These are phyloP conservation scores for Camellia japonica DNA, from an alignment of 148 eudicot genomes.

Conservation along the genomic window DNA sequence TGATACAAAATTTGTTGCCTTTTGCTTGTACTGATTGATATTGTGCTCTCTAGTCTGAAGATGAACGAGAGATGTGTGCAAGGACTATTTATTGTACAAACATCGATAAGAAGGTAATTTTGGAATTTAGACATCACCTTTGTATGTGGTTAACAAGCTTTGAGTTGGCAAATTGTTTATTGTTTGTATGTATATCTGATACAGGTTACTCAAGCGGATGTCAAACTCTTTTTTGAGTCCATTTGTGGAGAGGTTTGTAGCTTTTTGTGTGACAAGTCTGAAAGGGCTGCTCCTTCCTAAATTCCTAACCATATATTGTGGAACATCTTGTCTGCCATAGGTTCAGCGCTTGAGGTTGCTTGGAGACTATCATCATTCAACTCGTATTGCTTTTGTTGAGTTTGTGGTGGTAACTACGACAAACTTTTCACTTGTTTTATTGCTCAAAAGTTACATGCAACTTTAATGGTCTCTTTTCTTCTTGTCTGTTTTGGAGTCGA, in stretches of 20 bases:
- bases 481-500: neutral
- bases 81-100: conserved; percentile 83
- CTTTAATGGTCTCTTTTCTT: conserved; percentile 9
- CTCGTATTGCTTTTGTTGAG: conserved; percentile 97
- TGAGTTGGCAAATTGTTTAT: conserved; percentile 8
- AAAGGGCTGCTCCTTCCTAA: conserved; percentile 18
- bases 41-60: conserved; percentile 56
- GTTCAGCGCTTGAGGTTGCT: conserved; percentile 91
- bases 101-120: conserved; percentile 68
- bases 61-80: conserved; percentile 87
- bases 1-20: conserved; percentile 9
- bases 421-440: neutral
- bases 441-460: neutral
- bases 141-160: conserved; percentile 7
- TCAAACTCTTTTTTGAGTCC: conserved; percentile 79
- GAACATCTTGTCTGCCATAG: conserved; percentile 32
- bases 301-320: conserved; percentile 10
- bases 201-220: conserved; percentile 85
- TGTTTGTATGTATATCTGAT: neutral
- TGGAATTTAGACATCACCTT: neutral
- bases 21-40: conserved; percentile 17
- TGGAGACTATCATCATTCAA: conserved; percentile 91
- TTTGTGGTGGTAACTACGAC: conserved; percentile 61
- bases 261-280: conserved; percentile 14
- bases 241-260: conserved; percentile 86